Evolutionary conservation across 2,329 filamentous ascomycete species (phyloP).

Genomic region (Ascochyta pisi): DNA sequence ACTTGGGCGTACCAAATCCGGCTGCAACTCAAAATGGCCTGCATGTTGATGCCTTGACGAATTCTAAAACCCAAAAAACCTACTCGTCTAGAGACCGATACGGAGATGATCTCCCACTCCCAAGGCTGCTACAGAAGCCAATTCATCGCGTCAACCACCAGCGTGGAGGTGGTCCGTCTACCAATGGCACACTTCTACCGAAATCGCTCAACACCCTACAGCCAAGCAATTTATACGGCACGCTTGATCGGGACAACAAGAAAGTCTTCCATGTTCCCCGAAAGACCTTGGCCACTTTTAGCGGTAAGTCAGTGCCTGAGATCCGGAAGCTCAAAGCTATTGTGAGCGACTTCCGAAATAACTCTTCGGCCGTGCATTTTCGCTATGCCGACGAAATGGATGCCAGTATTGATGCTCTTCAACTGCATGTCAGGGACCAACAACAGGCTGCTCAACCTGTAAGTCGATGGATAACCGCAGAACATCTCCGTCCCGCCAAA

Average conservation of each 20-base stretch:
- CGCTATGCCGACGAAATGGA: constrained; percentile 50
- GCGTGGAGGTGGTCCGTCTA: background rate
- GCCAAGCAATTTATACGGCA: background rate
- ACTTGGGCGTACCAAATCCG: background rate
- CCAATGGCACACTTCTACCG: background rate
- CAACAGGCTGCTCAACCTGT: background rate
- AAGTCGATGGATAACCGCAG: background rate
- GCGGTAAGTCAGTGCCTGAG: background rate
- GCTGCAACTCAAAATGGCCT: background rate
- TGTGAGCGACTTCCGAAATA: constrained; percentile 25
- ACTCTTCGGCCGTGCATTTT: constrained; percentile 43
- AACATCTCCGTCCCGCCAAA: constrained; percentile 24
- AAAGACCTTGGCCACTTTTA: background rate
- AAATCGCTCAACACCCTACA: background rate
- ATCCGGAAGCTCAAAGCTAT: constrained; percentile 19
- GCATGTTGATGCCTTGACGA: background rate
- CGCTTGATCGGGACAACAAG: background rate
- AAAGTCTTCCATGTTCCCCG: background rate
- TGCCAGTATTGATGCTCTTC: constrained; percentile 45
- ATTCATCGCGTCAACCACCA: background rate
- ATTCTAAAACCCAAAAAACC: background rate
- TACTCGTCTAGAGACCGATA: constrained; percentile 1
- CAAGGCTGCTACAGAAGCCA: background rate
- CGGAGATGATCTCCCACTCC: background rate
- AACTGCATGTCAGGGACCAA: constrained; percentile 1